phyloP scores from a whole-genome alignment of 129 eudicot species.

The Lonicera japonica region DNA sequence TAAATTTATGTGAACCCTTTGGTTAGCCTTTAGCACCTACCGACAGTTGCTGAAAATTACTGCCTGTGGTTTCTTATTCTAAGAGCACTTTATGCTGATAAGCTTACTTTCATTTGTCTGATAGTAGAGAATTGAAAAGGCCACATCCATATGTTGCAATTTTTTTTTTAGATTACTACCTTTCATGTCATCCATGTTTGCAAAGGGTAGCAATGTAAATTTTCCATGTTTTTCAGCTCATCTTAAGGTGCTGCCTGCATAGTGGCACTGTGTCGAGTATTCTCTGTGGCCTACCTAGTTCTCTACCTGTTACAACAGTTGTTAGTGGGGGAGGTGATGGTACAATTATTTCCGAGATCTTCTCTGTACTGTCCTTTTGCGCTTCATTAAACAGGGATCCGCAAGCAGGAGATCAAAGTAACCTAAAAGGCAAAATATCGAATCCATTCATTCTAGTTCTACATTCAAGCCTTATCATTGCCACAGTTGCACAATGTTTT shows the following conservation, averaged over 20 bases:
- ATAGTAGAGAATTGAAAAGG: not conserved
- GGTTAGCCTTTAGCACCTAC: not conserved
- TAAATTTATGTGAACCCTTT: too few species aligned
- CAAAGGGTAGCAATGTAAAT: constrained; percentile 1
- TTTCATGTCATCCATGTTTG: not conserved
- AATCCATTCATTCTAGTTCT: constrained; percentile 53
- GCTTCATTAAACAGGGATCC: constrained; percentile 56
- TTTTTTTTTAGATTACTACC: too few species aligned
- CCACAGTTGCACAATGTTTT: constrained; percentile 75
- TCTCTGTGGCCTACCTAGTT: constrained; percentile 90
- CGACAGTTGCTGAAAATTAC: not conserved
- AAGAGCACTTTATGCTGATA: not conserved
- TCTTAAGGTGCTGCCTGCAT: constrained; percentile 82
- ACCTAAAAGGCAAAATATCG: constrained; percentile 42
- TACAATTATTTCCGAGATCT: constrained; percentile 80
- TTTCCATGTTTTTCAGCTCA: constrained; percentile 54
- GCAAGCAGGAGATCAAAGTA: constrained; percentile 49
- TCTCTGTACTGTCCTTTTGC: constrained; percentile 66
- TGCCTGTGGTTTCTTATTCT: not conserved
- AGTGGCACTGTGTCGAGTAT: constrained; percentile 48
- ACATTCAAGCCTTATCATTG: constrained; percentile 64
- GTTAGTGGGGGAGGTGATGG: constrained; percentile 99
- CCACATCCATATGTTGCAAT: not conserved
- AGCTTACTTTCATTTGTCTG: not conserved
- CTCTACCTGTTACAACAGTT: constrained; percentile 84